Evolutionary conservation across 225 moss, liverwort and hornwort genomes (phyloP).

Genomic region (Pseudoscleropodium purum): DNA sequence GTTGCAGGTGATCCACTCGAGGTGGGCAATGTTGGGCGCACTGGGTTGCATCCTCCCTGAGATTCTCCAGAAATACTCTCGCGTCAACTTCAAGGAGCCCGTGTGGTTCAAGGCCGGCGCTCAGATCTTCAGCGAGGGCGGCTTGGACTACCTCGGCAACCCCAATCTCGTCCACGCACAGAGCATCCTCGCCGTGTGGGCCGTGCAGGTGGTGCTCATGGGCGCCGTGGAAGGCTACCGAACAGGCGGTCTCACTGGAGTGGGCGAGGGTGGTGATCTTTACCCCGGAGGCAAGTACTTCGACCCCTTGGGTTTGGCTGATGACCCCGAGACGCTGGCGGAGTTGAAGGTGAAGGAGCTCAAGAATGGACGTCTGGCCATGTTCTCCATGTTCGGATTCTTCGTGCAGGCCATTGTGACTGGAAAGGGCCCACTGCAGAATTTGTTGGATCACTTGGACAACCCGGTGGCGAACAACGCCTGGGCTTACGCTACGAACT

Average conservation of each 20-base stretch:
- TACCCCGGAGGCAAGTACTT: constrained; percentile 58
- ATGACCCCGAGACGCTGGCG: constrained; percentile 46
- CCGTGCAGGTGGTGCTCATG: constrained; percentile 55
- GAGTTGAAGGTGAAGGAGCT: constrained; percentile 54
- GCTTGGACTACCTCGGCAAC: constrained; percentile 50
- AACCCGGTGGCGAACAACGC: constrained; percentile 39
- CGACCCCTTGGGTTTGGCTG: constrained; percentile 50
- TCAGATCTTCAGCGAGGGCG: constrained; percentile 41
- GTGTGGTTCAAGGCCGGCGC: constrained; percentile 57
- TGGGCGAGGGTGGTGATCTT: constrained; percentile 38
- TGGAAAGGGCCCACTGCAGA: constrained; percentile 49
- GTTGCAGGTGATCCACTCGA: constrained; percentile 33
- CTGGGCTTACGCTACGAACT: constrained; percentile 52
- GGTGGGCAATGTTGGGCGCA: constrained; percentile 50
- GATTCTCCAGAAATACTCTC: constrained; percentile 40
- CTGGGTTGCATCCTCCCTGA: constrained; percentile 32
- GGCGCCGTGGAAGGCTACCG: constrained; percentile 33
- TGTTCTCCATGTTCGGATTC: constrained; percentile 53
- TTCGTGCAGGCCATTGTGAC: constrained; percentile 59
- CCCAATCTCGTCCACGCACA: constrained; percentile 44
- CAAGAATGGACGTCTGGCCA: constrained; percentile 43
- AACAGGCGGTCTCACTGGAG: constrained; percentile 14
- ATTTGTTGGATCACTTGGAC: constrained; percentile 25
- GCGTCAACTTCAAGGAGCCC: constrained; percentile 31
- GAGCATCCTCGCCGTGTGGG: constrained; percentile 53